Base-by-base conservation (phyloP, 2,329 filamentous ascomycete species). In the Aspergillus neoniger region DNA sequence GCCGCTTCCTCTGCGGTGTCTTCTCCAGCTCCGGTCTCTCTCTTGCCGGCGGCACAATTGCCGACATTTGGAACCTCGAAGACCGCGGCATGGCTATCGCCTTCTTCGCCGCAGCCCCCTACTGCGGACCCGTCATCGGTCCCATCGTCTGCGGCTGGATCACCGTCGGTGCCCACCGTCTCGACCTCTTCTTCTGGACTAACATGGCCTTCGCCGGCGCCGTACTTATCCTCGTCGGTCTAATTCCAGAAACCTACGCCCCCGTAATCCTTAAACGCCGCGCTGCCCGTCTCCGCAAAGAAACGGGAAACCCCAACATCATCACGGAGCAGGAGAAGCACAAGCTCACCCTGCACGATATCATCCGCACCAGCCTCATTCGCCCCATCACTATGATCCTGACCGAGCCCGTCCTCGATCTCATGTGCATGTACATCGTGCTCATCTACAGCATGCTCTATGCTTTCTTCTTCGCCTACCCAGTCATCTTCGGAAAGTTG, bases 71-170 rank as follows among this genome's bases (percentile, higher is more conserved):
- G 90, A 85, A 78, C 60, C 89, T 88, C 51, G 90, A 92, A 70
- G 90, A 94, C 75, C 83, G 91, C 28, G 91, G 91, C 67, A 88
- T 92, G 6, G 89, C 91, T 43, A 93, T 94, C 88, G 90, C 90
- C 1, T 88, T 88, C 15, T 94, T 93, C 72, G 88, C 85, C 2
- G 90, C 90, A 1, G 90, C 90, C 0, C 91, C 91, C 0, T 93
- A 93, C 70, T 85, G 91, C 38, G 91, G 91, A 1, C 91, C 91
- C 54, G 89, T 89, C 1, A 85, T 89, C 62, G 88, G 88, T 58
- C 88, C 88, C 5, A 82, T 95, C 0, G 82, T 90, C 5, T 91
- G 90, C 60, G 91, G 90, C 12, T 94, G 86, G 75, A 80, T 92
- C 5, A 84, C 85, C 8, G 79, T 72, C 23, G 68, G 71, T 25